These are phyloP conservation scores for Cryptococcus deneoformans DNA, from an alignment of 1,284 basidiomycete species.

Conservation along the genomic window DNA sequence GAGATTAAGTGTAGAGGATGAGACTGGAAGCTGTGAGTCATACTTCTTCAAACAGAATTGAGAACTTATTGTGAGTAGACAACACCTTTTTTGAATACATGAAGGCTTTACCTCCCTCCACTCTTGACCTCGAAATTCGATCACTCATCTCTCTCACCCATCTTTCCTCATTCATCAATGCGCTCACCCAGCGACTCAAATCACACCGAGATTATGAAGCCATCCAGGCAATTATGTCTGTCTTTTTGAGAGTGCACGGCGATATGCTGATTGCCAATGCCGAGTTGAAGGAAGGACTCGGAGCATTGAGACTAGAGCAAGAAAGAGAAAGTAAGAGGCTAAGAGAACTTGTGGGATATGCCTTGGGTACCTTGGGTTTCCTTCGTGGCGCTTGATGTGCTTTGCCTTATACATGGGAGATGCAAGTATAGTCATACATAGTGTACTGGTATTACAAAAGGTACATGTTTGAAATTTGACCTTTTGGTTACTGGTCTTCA, in stretches of 20 bases:
- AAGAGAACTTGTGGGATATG: conserved; percentile 47
- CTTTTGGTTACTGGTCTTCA: conserved; percentile 13
- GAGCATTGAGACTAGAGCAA: conserved; percentile 62
- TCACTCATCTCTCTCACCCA: conserved; percentile 64
- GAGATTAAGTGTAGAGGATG: conserved; percentile 60
- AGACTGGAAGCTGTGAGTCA: conserved; percentile 65
- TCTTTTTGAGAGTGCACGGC: conserved; percentile 80
- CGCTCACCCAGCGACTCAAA: conserved; percentile 67
- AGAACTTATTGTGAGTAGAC: conserved; percentile 53
- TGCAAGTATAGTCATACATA: neutral
- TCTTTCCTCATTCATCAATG: conserved; percentile 67
- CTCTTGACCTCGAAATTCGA: conserved; percentile 86
- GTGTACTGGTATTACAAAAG: conserved; percentile 5
- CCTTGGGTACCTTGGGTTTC: conserved; percentile 48
- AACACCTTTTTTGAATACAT: conserved; percentile 84
- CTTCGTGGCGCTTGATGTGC: conserved; percentile 19
- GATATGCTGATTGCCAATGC: conserved; percentile 68
- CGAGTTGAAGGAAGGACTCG: conserved; percentile 61
- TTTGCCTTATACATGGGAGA: neutral
- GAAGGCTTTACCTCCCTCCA: conserved; percentile 84
- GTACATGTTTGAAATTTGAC: neutral
- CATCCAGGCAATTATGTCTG: conserved; percentile 81
- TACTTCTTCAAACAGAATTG: neutral
- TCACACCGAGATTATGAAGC: conserved; percentile 92
- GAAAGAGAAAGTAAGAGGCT: conserved; percentile 68